phyloP scores from a whole-genome alignment of 345 rosid genomes.

The Hibiscus tridactylites region DNA sequence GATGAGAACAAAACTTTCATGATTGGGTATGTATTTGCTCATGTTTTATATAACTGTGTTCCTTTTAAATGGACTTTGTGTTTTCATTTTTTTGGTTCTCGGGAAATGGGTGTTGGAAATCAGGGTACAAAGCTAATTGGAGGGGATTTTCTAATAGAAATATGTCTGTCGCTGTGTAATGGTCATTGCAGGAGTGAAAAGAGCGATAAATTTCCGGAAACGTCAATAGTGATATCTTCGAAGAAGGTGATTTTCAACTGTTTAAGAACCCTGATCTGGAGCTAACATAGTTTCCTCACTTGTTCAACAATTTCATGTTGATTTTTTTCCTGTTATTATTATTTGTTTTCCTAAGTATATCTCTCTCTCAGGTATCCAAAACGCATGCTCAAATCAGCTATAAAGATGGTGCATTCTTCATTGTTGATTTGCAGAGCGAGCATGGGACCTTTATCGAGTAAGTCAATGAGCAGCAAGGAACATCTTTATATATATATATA shows the following conservation, averaged over 20 bases:
- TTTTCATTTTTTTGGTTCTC: too few relatives aligned
- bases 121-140: not conserved
- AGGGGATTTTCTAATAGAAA: not conserved
- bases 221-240: conserved; percentile 44
- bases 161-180: not conserved
- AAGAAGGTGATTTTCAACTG: conserved; percentile 37
- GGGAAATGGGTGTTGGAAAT: too few relatives aligned
- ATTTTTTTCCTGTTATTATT: not conserved
- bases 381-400: conserved; percentile 67
- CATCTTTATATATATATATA: not conserved
- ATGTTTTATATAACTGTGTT: not conserved
- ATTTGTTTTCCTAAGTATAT: not conserved
- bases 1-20: conserved; percentile 50
- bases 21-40: conserved; percentile 46
- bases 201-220: conserved; percentile 42
- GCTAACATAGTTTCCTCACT: conserved; percentile 1
- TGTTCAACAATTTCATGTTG: not conserved
- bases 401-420: conserved; percentile 64
- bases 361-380: conserved; percentile 52
- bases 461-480: conserved; percentile 16
- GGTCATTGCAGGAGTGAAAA: conserved; percentile 47
- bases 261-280: not conserved
- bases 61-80: not conserved
- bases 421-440: conserved; percentile 62
- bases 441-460: conserved; percentile 79